Percentiles rank a stretch among this genome's conserved stretches.
Evolutionary conservation across 345 rosid species (phyloP).

Genomic region (Kernera saxatilis): DNA sequence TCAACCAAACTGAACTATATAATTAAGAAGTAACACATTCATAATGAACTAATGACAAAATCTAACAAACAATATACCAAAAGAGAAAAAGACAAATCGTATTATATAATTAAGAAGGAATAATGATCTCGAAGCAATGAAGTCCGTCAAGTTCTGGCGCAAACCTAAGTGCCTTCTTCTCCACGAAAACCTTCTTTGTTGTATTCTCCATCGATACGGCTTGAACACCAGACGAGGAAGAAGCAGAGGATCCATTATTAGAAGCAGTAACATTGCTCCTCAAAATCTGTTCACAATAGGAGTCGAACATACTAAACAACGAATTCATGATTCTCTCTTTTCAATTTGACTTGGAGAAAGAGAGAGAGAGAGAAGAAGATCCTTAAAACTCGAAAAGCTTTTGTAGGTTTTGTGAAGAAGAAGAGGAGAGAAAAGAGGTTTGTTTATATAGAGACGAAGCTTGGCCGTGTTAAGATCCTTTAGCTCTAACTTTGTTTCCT

Average conservation of each 20-base stretch:
- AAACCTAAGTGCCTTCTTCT: constrained; percentile 23
- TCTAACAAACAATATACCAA: neutral
- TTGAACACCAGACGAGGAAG: neutral
- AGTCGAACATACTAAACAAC: neutral
- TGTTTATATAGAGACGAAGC: neutral
- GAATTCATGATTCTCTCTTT: constrained; percentile 8
- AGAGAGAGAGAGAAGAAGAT: neutral
- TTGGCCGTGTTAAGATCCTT: neutral
- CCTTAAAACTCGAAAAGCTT: neutral
- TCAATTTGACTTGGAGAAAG: neutral
- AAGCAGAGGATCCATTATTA: neutral
- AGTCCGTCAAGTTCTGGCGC: constrained; percentile 57
- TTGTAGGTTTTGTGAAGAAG: neutral
- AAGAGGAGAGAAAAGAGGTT: neutral
- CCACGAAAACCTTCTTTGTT: neutral
- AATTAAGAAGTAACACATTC: neutral
- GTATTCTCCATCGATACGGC: neutral
- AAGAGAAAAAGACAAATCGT: neutral
- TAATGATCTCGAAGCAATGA: constrained; percentile 52
- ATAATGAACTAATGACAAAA: neutral
- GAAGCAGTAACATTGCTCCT: neutral
- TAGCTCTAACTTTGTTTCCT: neutral
- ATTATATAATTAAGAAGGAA: neutral
- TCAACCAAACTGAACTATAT: too few species aligned
- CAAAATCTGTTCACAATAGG: neutral